Conservation (phyloP, 2,329 filamentous ascomycete genomes). For the Pseudopithomyces chartarum region DNA sequence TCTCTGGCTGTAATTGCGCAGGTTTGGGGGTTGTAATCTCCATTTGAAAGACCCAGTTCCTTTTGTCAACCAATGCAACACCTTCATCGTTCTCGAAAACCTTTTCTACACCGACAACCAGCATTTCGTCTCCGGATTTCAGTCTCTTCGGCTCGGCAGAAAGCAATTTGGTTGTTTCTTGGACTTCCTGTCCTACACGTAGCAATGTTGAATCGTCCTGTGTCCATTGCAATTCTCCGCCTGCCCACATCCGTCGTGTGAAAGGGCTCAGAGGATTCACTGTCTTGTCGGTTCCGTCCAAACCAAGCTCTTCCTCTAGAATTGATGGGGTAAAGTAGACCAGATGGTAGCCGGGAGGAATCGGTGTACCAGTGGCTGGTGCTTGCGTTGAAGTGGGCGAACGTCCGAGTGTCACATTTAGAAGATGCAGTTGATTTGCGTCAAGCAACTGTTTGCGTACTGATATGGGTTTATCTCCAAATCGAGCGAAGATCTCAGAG, state of each 20-base stretch:
- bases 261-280: conserved; percentile 77
- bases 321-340: conserved; percentile 84
- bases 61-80: conserved; percentile 43
- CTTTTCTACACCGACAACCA: conserved; percentile 65
- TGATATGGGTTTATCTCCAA: conserved; percentile 34
- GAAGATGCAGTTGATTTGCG: conserved; percentile 39
- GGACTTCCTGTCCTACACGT: conserved; percentile 40
- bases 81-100: conserved; percentile 48
- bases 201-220: conserved; percentile 26
- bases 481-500: conserved; percentile 36
- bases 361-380: conserved; percentile 31
- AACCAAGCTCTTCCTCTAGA: conserved; percentile 65
- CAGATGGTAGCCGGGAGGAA: conserved; percentile 78
- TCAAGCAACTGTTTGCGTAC: conserved; percentile 37
- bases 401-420: conserved; percentile 34
- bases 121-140: conserved; percentile 57
- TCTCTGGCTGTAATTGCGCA: conserved; percentile 18
- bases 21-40: conserved; percentile 51
- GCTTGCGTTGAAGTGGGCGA: conserved; percentile 23
- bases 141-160: conserved; percentile 57
- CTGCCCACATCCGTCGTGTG: conserved; percentile 86
- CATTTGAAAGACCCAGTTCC: conserved; percentile 48
- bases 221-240: conserved; percentile 70
- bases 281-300: conserved; percentile 82
- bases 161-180: conserved; percentile 53